Evolutionary conservation across 306 rosid species (phyloP), one percentile per base, ranked within the genome.

Genomic region (Cucurbita moschata): DNA sequence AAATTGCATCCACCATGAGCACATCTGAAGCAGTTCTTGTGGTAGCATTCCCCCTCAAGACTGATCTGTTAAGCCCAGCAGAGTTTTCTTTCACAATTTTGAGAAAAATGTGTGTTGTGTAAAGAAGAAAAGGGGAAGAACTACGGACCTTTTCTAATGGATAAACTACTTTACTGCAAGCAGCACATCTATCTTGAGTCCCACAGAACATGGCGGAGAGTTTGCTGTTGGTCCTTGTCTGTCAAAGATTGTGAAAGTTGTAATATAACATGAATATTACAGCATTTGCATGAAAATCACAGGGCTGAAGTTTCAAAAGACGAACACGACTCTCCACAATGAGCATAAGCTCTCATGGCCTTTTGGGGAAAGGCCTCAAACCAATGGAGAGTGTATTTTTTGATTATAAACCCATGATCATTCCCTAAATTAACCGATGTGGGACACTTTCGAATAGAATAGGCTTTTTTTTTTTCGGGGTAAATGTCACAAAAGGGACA

Each of bases 11-110:
- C 99, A 50, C 86, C 99, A 77, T 91, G 97, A 77, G 97, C 97
- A 84, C 99, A 94, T 89, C 96, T 91, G 72, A 94, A 94, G 89
- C 99, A 94, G 3, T 84, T 69, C 83, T 85, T 94, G 85, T 94
- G 99, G 89, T 58, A 91, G 77, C 91, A 78, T 65, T 91, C 97
- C 10, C 97, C 99, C 84, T 94, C 99, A 53, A 94, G 35, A 63
- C 87, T 56, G 61, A 94, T 82, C 99, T 94, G 19, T 72, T 55
- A 10, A 21, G 5, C 62, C 39, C 8, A 10, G 63, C 65, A 59
- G 6, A 16, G 9, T 55, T 37, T 39, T 16, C 69, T 38, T 62
- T 5, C 50, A 92, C 88, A 19, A 89, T 87, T 72, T 89, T 71
- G 73, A 90, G 96, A 40, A 67, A 44, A 10, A 67, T 49, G 5